Base-by-base conservation (phyloP, 441 rosid genomes). In the Croton setiger region DNA sequence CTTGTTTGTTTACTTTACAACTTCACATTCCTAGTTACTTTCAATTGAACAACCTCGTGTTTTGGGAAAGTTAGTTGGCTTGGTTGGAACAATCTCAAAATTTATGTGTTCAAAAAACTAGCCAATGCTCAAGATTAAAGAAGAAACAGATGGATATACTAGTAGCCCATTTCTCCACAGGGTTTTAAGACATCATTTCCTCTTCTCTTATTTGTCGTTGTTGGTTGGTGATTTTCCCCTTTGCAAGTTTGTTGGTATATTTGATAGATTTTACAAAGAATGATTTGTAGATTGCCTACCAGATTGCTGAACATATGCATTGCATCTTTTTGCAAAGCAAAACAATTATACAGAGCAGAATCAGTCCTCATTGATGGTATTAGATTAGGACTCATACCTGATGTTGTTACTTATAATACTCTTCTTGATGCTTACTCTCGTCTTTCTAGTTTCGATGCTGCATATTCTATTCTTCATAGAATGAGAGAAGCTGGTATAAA, bases 341-440 rank as follows among this genome's bases (percentile, higher is more conserved):
- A 69, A 0, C 79, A 77, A 39, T 45, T 91, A 70, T 79, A 82
- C 39, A 84, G 72, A 81, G 96, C 98, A 1, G 98, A 93, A 69
- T 67, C 78, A 0, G 79, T 83, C 31, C 76, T 89, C 31, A 64
- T 80, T n/a, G 97, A 93, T 62, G 88, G 88, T 35, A 85, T 86
- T 67, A 83, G 83, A 78, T 49, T 93, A 75, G 96, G 98, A 17
- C 80, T 91, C 13, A 35, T 77, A 21, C 98, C 96, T 7, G 84
- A 93, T 79, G 93, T 89, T 35, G 90, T 93, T 48, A 89, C 96
- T 59, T 93, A 85, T 74, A 91, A 93, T 69, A 82, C 79, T 4
- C 74, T 89, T 11, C 70, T 91, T 31, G 79, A 71, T 78, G 94
- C 86, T 0, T 93, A 91, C 63, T 84, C 84, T 70, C 87, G 85